Evolutionary conservation across 768 basidiomycete species (phyloP), one percentile per base, ranked within the genome.

Genomic region (Russula compacta): DNA sequence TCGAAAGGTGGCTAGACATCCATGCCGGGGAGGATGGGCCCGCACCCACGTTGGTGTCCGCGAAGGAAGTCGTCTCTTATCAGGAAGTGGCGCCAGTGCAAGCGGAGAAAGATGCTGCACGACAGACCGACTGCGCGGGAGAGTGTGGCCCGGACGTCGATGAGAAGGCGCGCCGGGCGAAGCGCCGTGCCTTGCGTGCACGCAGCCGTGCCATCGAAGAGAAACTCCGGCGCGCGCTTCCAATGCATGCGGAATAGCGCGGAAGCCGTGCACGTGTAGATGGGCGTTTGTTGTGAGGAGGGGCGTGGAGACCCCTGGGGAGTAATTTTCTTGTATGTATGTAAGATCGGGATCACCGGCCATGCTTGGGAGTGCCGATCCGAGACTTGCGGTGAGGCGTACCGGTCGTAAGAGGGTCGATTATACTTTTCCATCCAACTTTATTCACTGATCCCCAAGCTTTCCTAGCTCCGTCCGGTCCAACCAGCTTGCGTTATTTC

Each of bases 191-290:
- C n/a, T 61, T 61, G 36, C 55, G 58, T 7, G 29, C 39, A 9
- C 61, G 57, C 19, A 61, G 61, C 32, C 59, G 59, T 9, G 39
- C 15, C 10, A 55, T 63, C 11, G 59, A 55, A 39, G 59, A 53
- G 24, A 63, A 55, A 42, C 52, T 60, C 32, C 39, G 61, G 21
- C 21, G 47, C 14, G 51, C 50, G 36, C 58, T 53, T 53, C n/a
- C 6, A 12, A 24, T 10, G 4, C 11, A 46, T 14, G 35, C 33
- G 35, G 17, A 15, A 42, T 29, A 32, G 24, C 24, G 24, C 24
- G 24, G 24, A 3, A 29, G 24, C 24, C 24, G 24, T 29, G 24
- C 24, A 29, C 24, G 24, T 29, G 24, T n/a, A n/a, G 24, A 29
- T 29, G 24, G 24, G 24, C 24, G 24, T 29, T 29, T 29, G 24